Base-by-base conservation (phyloP, 208 protist genomes). In the Balamuthia mandrillaris region DNA sequence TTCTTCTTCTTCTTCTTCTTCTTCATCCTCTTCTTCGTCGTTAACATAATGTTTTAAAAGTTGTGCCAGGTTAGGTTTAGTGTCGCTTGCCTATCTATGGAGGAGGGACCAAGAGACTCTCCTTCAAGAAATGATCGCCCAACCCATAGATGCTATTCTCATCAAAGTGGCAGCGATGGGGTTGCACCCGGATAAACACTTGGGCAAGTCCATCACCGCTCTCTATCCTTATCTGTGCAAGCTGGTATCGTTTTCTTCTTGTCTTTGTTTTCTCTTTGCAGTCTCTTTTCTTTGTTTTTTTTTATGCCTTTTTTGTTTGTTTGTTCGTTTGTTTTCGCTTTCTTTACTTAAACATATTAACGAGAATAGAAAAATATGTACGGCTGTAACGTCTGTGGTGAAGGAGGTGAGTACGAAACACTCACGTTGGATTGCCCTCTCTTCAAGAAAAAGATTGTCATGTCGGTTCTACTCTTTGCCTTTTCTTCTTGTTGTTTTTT, bases 401-500 rank as follows among this genome's bases (percentile, higher is more conserved):
- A 99, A 86, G 98, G 98, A 31, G 98, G 98, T 35, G 98, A 99
- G 92, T 99, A 98, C 93, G 98, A 99, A 89, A 99, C 97, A 9
- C 93, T 99, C n/a, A 95, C 97, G 18, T 86, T 99, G 0, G 96
- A 99, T 88, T 98, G 96, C 86, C 98, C 98, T 0, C 87, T 99
- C 47, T 98, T 96, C 88, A 84, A 77, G 7, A 86, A 93, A 16
- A 87, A 66, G 61, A 94, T 94, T 29, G 61, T 92, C 21, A 58
- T 94, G 89, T 89, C 65, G 29, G 52, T 70, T 42, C 16, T 14
- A 33, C 5, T 68, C 35, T 14, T 39, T 14, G n/a, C 21, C 24
- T 54, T 1, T 37, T 35, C 6, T 54, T 24, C 14, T 58, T 21
- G 31, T 7, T 3, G 18, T 54, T 49, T 24, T 78, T 24, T 78